phyloP scores from a whole-genome alignment of 345 rosid genomes.

The Euphorbia pulcherrima region DNA sequence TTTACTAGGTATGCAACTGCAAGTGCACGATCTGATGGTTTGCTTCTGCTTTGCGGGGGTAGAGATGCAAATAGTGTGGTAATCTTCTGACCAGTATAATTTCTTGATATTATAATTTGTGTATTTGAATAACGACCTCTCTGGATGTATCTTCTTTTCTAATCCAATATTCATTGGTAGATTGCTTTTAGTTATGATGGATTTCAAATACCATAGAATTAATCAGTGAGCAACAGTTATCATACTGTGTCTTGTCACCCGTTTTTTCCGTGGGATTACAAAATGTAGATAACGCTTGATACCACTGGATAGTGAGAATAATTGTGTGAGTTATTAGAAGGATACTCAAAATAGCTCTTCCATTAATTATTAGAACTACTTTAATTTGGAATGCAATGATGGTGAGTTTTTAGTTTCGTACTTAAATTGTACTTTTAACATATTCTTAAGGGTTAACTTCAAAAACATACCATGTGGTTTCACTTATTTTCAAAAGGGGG shows the following conservation, averaged over 20 bases:
- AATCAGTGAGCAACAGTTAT: background rate
- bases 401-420: background rate
- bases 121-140: background rate
- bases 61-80: constrained; percentile 97
- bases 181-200: background rate
- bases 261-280: constrained; percentile 1
- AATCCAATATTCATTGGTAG: constrained; percentile 1
- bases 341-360: background rate
- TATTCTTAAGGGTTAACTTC: too few species aligned
- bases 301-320: background rate
- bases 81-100: constrained; percentile 21
- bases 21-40: constrained; percentile 99
- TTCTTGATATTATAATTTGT: constrained; percentile 9
- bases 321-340: background rate
- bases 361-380: background rate
- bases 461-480: too few species aligned
- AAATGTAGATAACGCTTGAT: background rate
- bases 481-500: too few species aligned
- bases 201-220: background rate
- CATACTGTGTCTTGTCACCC: background rate
- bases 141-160: constrained; percentile 4
- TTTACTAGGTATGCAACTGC: constrained; percentile 94
- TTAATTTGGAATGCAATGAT: background rate
- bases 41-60: constrained; percentile 98
- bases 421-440: background rate